Percentiles rank a stretch among this genome's conserved stretches.
These are phyloP conservation scores for Irpex sp. DNA, from an alignment of 1,284 basidiomycete species.

Conservation along the genomic window DNA sequence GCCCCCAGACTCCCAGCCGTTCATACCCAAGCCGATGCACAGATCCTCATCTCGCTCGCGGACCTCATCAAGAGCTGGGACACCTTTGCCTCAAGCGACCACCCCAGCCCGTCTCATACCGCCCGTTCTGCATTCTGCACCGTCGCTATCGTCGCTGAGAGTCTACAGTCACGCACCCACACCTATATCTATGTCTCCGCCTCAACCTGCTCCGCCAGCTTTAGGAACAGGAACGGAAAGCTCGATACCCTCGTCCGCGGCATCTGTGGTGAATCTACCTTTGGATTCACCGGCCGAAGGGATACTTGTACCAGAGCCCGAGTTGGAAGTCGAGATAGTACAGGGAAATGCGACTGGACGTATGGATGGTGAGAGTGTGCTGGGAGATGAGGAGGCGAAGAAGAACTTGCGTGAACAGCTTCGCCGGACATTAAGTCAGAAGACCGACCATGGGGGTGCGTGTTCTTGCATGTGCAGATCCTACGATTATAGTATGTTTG, in stretches of 20 bases:
- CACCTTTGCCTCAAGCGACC: constrained; percentile 24
- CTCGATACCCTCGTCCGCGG: constrained; percentile 43
- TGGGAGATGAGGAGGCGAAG: constrained; percentile 53
- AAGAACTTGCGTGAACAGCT: constrained; percentile 65
- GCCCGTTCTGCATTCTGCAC: constrained; percentile 27
- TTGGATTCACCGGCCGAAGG: constrained; percentile 44
- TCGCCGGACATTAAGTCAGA: constrained; percentile 57
- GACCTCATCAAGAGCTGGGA: constrained; percentile 29
- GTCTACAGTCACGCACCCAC: constrained; percentile 27
- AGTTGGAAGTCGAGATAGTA: constrained; percentile 49
- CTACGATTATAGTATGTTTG: not conserved
- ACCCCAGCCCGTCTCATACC: constrained; percentile 26
- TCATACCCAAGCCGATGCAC: constrained; percentile 23
- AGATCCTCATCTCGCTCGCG: constrained; percentile 25
- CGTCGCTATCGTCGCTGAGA: constrained; percentile 29
- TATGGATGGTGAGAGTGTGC: constrained; percentile 32
- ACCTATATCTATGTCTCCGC: constrained; percentile 18
- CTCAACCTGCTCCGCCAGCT: not conserved
- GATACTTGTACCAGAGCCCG: constrained; percentile 63
- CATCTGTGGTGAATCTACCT: constrained; percentile 51
- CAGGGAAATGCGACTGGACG: constrained; percentile 47
- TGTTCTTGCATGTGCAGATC: not conserved
- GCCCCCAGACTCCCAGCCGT: not conserved
- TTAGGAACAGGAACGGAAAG: constrained; percentile 40
- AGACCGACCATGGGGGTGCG: constrained; percentile 16